phyloP scores from a whole-genome alignment of 768 basidiomycete species.

The Paxillus involutus region DNA sequence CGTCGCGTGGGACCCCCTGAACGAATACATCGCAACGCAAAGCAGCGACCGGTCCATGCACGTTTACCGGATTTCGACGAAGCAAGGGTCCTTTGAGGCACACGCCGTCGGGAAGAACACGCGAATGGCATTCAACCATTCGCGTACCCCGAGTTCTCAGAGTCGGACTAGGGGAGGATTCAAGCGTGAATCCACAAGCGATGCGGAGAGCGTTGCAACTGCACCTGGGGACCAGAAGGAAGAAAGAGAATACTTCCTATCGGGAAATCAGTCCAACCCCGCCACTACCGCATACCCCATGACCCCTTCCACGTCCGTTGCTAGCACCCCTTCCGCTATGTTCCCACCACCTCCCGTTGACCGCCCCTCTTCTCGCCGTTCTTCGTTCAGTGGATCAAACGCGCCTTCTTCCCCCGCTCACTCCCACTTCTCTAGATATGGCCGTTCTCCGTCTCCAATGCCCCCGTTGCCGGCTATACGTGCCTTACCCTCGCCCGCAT shows the following conservation, averaged over 20 bases:
- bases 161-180: constrained; percentile 56
- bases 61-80: constrained; percentile 80
- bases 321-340: constrained; percentile 62
- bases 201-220: constrained; percentile 62
- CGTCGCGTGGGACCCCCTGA: constrained; percentile 97
- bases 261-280: constrained; percentile 25
- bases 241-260: constrained; percentile 28
- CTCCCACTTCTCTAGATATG: constrained; percentile 61
- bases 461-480: constrained; percentile 93
- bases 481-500: constrained; percentile 56
- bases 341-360: constrained; percentile 51
- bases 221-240: constrained; percentile 58
- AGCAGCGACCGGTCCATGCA: constrained; percentile 96
- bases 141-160: constrained; percentile 66
- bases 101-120: constrained; percentile 90
- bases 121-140: constrained; percentile 65
- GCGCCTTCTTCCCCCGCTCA: constrained; percentile 71
- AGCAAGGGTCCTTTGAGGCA: constrained; percentile 81
- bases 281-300: constrained; percentile 39
- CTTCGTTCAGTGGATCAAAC: constrained; percentile 76
- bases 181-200: constrained; percentile 77
- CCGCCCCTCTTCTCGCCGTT: constrained; percentile 58
- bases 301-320: constrained; percentile 68
- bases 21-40: constrained; percentile 97
- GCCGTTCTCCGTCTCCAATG: constrained; percentile 86